phyloP scores from a whole-genome alignment of 1,139 yeast genomes.

The Scheffersomyces titani region DNA sequence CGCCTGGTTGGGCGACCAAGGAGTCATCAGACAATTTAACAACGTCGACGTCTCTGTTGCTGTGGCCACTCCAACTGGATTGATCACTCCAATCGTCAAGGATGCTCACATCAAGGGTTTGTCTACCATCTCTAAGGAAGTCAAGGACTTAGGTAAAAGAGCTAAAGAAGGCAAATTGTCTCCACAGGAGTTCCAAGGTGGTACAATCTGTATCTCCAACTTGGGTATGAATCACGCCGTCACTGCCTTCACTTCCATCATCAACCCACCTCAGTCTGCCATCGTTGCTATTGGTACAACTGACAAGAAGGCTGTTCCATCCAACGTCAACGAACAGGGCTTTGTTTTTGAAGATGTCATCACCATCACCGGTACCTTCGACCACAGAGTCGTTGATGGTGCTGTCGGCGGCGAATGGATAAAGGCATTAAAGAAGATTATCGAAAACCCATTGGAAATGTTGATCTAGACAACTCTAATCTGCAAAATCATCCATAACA shows the following conservation, averaged over 20 bases:
- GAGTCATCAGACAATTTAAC: slow-evolving; percentile 87
- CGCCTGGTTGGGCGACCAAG: slow-evolving; percentile 87
- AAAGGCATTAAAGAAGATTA: slow-evolving; percentile 83
- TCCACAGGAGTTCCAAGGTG: slow-evolving; percentile 99
- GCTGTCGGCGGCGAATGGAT: slow-evolving; percentile 98
- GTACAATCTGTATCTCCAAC: slow-evolving; percentile 97
- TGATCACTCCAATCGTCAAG: slow-evolving; percentile 92
- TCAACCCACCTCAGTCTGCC: slow-evolving; percentile 96
- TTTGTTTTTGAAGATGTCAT: slow-evolving; percentile 90
- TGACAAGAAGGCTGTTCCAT: slow-evolving; percentile 91
- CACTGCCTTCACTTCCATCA: slow-evolving; percentile 87
- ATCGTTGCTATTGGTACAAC: slow-evolving; percentile 93
- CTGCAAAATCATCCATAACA: background rate
- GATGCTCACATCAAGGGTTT: slow-evolving; percentile 88
- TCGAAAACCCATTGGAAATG: slow-evolving; percentile 96
- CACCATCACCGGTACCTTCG: slow-evolving; percentile 93
- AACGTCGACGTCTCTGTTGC: slow-evolving; percentile 97
- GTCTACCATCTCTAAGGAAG: slow-evolving; percentile 73
- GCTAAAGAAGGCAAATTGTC: slow-evolving; percentile 90
- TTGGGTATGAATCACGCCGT: slow-evolving; percentile 98
- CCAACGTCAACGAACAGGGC: slow-evolving; percentile 87
- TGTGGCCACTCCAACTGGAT: slow-evolving; percentile 96
- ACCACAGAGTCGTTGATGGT: slow-evolving; percentile 97
- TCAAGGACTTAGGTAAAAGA: slow-evolving; percentile 93
- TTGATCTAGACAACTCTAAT: slow-evolving; percentile 52